phyloP scores from a whole-genome alignment of 345 rosid genomes.

The Citrus unshiu region DNA sequence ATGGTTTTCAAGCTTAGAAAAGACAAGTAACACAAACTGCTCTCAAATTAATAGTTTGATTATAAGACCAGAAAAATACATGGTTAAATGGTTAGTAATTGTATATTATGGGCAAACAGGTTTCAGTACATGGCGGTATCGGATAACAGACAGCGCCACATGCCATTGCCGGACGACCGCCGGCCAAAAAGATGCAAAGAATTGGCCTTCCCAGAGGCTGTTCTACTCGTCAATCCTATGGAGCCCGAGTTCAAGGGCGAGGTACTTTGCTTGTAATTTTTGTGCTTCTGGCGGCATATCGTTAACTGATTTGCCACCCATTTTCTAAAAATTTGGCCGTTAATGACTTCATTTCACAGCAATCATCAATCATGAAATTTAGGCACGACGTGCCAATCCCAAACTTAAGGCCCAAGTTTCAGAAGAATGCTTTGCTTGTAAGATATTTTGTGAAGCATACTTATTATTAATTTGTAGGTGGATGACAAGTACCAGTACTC shows the following conservation, averaged over 20 bases:
- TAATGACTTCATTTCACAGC: neutral
- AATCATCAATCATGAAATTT: too few relatives aligned
- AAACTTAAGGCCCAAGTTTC: neutral
- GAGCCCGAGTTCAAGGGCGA: slow-evolving; percentile 82
- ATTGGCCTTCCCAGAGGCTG: slow-evolving; percentile 77
- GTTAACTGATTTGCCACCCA: too few relatives aligned
- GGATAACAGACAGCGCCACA: slow-evolving; percentile 62
- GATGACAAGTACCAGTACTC: slow-evolving; percentile 94
- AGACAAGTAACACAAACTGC: slow-evolving; percentile 47
- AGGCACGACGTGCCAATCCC: too few relatives aligned
- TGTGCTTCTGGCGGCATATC: neutral
- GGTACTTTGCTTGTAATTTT: slow-evolving; percentile 25
- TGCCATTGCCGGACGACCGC: slow-evolving; percentile 88
- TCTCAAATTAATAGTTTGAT: neutral
- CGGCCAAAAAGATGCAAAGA: slow-evolving; percentile 42
- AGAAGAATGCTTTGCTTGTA: neutral
- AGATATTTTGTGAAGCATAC: neutral
- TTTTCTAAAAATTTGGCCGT: too few relatives aligned
- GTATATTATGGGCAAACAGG: slow-evolving; percentile 27
- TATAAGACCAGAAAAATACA: neutral
- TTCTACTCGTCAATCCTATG: slow-evolving; percentile 66
- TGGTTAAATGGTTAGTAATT: neutral
- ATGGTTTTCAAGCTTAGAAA: slow-evolving; percentile 77
- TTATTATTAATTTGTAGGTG: slow-evolving; percentile 33
- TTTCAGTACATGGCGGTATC: slow-evolving; percentile 71